Evolutionary conservation across 352 stramenopile genomes (phyloP), one percentile per base, ranked within the genome.

Genomic region (Globisporangium emineosum): DNA sequence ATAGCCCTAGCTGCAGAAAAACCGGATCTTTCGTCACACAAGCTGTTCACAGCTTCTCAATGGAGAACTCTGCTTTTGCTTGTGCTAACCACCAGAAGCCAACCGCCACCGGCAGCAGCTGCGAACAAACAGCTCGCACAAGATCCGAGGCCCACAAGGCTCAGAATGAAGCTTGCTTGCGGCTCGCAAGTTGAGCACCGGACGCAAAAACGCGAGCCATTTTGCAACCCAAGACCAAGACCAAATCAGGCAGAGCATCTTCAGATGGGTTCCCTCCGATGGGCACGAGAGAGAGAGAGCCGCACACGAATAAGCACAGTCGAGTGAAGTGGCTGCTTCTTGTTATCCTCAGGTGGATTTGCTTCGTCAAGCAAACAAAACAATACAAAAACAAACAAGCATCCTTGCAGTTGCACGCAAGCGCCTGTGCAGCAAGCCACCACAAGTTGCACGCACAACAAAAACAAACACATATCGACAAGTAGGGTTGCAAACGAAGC

Each of bases 291-390:
- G 40, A 10, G 40, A 23, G 40, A 47, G 40, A 10, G 40, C 40
- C 21, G n/a, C 43, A 27, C 27, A 51, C 43, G 43, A 51, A 51
- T 51, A 51, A 51, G n/a, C n/a, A n/a, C n/a, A n/a, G n/a, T n/a
- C n/a, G n/a, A n/a, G n/a, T n/a, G n/a, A n/a, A n/a, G 21, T 51
- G 43, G 19, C n/a, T 52, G 8, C 45, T 27, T 47, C n/a, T 13
- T 23, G 45, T 4, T 29, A n/a, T 52, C 8, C n/a, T n/a, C n/a
- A n/a, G n/a, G n/a, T 29, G 21, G 23, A 27, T 19, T 27, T 19
- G 45, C 29, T 52, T 52, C n/a, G 45, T 47, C 45, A 52, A 51
- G 17, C 21, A 51, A 23, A 50, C 13, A 25, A 13, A 17, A 43
- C 19, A 45, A 21, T 5, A 45, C 33, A 40, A 40, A 37, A 37